phyloP scores from a whole-genome alignment of 1,284 basidiomycete species.

The Tausonia pullulans region DNA sequence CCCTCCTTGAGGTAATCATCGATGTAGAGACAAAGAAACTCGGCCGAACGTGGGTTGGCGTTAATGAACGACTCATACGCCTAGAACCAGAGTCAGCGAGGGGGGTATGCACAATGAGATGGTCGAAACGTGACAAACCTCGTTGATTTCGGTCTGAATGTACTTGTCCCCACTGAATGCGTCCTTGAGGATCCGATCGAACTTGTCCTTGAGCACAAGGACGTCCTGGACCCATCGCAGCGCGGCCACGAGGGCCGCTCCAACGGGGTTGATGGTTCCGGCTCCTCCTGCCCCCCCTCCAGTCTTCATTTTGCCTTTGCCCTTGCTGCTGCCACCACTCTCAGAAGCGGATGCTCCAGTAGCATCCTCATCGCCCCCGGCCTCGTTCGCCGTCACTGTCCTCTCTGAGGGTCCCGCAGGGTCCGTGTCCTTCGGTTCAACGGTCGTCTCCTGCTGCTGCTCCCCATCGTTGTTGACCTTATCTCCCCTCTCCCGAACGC shows the following conservation, averaged over 20 bases:
- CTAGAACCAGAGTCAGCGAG: slow-evolving; percentile 35
- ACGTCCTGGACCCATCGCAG: slow-evolving; percentile 93
- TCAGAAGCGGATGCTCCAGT: slow-evolving; percentile 20
- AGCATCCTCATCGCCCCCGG: slow-evolving; percentile 24
- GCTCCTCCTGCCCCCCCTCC: slow-evolving; percentile 27
- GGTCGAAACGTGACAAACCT: slow-evolving; percentile 43
- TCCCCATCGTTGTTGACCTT: slow-evolving; percentile 50
- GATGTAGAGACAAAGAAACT: slow-evolving; percentile 93
- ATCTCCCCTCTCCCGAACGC: slow-evolving; percentile 63
- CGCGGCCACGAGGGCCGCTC: slow-evolving; percentile 41
- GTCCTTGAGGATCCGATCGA: slow-evolving; percentile 61
- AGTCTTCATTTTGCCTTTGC: slow-evolving; percentile 49
- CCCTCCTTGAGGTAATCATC: slow-evolving; percentile 96
- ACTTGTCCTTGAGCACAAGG: slow-evolving; percentile 80
- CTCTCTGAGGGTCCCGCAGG: slow-evolving; percentile 20
- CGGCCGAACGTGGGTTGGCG: slow-evolving; percentile 72
- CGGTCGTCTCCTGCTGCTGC: slow-evolving; percentile 29
- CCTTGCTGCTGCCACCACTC: slow-evolving; percentile 33
- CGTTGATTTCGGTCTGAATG: slow-evolving; percentile 73
- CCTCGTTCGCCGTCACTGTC: too few species aligned
- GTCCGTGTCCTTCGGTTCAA: slow-evolving; percentile 28
- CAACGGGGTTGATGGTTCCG: background rate
- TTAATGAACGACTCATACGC: slow-evolving; percentile 93
- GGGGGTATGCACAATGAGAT: background rate
- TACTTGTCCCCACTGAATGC: slow-evolving; percentile 66